Percentiles rank a stretch among this genome's conserved stretches.
These are phyloP conservation scores for Orbilia blumenaviensis DNA, from an alignment of 2,329 filamentous ascomycete genomes.

Conservation along the genomic window DNA sequence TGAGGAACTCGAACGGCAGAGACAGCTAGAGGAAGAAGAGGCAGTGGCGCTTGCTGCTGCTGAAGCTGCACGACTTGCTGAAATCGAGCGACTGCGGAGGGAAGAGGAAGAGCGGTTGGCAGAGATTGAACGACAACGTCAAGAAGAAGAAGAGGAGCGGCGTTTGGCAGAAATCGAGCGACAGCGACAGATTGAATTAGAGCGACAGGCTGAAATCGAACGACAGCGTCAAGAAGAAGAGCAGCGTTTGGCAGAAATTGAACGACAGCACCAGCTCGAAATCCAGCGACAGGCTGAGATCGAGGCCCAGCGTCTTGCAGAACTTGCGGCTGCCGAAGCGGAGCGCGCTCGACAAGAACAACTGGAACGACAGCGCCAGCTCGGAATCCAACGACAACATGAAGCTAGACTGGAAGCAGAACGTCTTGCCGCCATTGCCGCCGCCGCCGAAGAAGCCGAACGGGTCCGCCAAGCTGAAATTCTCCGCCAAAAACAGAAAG, in stretches of 20 bases:
- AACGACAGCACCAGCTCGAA: conserved; percentile 22
- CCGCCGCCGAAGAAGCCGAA: conserved; percentile 51
- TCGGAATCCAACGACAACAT: conserved; percentile 40
- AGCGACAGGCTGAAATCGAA: conserved; percentile 31
- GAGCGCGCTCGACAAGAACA: conserved; percentile 40
- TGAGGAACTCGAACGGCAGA: conserved; percentile 40
- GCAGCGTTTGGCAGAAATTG: conserved; percentile 29
- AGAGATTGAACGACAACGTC: conserved; percentile 36
- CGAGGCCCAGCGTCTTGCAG: conserved; percentile 39
- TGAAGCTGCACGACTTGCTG: conserved; percentile 43
- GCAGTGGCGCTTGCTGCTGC: conserved; percentile 35
- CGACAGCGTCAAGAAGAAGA: conserved; percentile 21
- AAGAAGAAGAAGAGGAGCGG: conserved; percentile 24
- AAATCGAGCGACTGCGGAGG: conserved; percentile 39
- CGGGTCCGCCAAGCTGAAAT: conserved; percentile 38
- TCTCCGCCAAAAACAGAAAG: conserved; percentile 10
- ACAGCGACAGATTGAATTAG: conserved; percentile 17
- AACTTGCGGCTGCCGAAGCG: conserved; percentile 40
- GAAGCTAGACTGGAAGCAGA: conserved; percentile 37
- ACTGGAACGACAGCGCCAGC: conserved; percentile 40
- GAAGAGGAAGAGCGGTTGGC: conserved; percentile 33
- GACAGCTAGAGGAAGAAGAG: conserved; percentile 32
- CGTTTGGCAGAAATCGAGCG: conserved; percentile 28
- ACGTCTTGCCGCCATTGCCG: conserved; percentile 36
- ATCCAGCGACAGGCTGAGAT: conserved; percentile 36